Percentiles rank a stretch among this genome's conserved stretches.
Evolutionary conservation across 75 land plant species (phyloP).

Genomic region (Pinus albicaulis): DNA sequence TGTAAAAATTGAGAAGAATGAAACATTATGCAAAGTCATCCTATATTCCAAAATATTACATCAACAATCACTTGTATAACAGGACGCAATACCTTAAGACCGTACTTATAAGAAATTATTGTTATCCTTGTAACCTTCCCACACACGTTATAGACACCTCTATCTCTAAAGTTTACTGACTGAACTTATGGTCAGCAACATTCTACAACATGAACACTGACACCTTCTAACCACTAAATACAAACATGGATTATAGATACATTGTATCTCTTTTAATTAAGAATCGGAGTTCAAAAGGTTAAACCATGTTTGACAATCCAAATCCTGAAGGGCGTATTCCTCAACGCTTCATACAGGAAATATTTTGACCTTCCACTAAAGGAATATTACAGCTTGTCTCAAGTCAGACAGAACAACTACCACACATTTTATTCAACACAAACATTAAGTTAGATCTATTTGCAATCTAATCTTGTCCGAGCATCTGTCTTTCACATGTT

Average conservation of each 20-base stretch:
- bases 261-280: not conserved
- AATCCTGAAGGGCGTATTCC: not conserved
- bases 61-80: not conserved
- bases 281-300: not conserved
- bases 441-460: not conserved
- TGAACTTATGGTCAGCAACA: not conserved
- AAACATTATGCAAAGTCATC: not conserved
- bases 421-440: not conserved
- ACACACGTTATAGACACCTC: conserved; percentile 1
- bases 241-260: not conserved
- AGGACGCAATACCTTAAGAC: not conserved
- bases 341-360: conserved; percentile 6
- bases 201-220: not conserved
- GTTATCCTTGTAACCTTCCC: conserved; percentile 1
- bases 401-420: not conserved
- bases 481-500: conserved; percentile 11
- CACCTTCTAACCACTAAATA: not conserved
- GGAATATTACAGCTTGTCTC: conserved; percentile 7
- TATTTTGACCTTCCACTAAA: not conserved
- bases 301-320: not conserved
- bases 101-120: not conserved
- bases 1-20: no score
- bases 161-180: not conserved
- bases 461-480: not conserved
- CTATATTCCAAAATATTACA: not conserved